These are phyloP conservation scores for Santalum album DNA, from an alignment of 164 flowering plant species.

Conservation along the genomic window DNA sequence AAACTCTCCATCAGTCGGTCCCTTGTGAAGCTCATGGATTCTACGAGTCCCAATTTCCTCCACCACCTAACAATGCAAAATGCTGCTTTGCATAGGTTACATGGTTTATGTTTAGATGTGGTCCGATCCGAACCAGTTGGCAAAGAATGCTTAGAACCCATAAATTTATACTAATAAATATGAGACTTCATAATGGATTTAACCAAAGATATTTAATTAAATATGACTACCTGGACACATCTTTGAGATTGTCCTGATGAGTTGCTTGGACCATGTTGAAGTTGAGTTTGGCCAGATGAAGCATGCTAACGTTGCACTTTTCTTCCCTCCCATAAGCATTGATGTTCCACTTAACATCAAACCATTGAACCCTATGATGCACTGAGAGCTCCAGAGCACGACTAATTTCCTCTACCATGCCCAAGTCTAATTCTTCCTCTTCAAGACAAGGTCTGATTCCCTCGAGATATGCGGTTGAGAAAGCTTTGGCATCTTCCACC, in stretches of 20 bases:
- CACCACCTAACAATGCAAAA: too few relatives aligned
- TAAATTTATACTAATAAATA: too few relatives aligned
- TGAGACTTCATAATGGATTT: too few relatives aligned
- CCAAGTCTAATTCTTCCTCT: too few relatives aligned
- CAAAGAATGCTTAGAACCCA: too few relatives aligned
- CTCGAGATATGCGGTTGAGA: slow-evolving; percentile 12
- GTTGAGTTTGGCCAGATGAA: slow-evolving; percentile 34
- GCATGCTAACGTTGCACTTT: slow-evolving; percentile 1
- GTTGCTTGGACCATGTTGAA: slow-evolving; percentile 37
- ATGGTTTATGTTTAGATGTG: too few relatives aligned
- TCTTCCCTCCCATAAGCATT: slow-evolving; percentile 6
- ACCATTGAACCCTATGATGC: slow-evolving; percentile 27
- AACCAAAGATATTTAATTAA: too few relatives aligned
- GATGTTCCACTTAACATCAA: slow-evolving; percentile 28
- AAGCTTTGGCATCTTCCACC: slow-evolving; percentile 22
- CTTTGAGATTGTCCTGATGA: slow-evolving; percentile 24
- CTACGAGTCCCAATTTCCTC: slow-evolving; percentile 20
- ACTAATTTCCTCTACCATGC: too few relatives aligned
- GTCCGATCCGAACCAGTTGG: too few relatives aligned
- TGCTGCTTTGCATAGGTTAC: too few relatives aligned
- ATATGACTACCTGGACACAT: slow-evolving; percentile 22
- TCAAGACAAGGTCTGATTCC: not conserved
- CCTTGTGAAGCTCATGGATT: slow-evolving; percentile 23
- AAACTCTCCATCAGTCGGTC: slow-evolving; percentile 38
- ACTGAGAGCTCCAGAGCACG: slow-evolving; percentile 21